Evolutionary conservation across 805 yeast species (phyloP).

Genomic region (Isabelozyma heimii): DNA sequence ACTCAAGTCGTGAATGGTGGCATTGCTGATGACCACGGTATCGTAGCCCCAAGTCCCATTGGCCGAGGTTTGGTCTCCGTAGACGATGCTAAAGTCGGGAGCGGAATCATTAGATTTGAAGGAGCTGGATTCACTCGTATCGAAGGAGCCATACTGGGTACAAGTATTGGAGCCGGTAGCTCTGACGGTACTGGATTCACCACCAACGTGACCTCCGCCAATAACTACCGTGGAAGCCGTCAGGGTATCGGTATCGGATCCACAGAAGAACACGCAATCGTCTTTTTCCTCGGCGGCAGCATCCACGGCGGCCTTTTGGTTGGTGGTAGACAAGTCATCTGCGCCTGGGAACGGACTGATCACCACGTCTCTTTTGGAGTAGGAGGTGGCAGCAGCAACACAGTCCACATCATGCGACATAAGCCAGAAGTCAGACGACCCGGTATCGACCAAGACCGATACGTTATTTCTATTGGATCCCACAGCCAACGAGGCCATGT

Average conservation of each 20-base stretch:
- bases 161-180: slow-evolving; percentile 33
- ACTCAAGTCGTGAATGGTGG: slow-evolving; percentile 48
- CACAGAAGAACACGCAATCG: not conserved
- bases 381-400: slow-evolving; percentile 2
- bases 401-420: slow-evolving; percentile 31
- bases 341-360: not conserved
- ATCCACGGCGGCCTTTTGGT: not conserved
- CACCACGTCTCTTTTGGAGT: slow-evolving; percentile 1
- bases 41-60: slow-evolving; percentile 64
- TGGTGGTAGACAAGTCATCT: not conserved
- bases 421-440: slow-evolving; percentile 43
- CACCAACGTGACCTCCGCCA: slow-evolving; percentile 5
- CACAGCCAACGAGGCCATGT: slow-evolving; percentile 22
- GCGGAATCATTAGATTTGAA: slow-evolving; percentile 42
- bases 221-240: slow-evolving; percentile 1
- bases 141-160: slow-evolving; percentile 47
- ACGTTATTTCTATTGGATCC: slow-evolving; percentile 28
- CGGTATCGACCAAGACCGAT: slow-evolving; percentile 38
- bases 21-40: slow-evolving; percentile 48
- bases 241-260: not conserved
- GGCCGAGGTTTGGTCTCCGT: slow-evolving; percentile 50
- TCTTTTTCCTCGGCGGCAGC: not conserved
- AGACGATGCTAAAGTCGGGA: slow-evolving; percentile 38
- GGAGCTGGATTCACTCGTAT: slow-evolving; percentile 34
- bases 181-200: not conserved